A percentile compares a stretch with the other conserved stretches of the same genome.
phyloP scores from a whole-genome alignment of 2,329 filamentous ascomycete species.

The Xylogone sp. region DNA sequence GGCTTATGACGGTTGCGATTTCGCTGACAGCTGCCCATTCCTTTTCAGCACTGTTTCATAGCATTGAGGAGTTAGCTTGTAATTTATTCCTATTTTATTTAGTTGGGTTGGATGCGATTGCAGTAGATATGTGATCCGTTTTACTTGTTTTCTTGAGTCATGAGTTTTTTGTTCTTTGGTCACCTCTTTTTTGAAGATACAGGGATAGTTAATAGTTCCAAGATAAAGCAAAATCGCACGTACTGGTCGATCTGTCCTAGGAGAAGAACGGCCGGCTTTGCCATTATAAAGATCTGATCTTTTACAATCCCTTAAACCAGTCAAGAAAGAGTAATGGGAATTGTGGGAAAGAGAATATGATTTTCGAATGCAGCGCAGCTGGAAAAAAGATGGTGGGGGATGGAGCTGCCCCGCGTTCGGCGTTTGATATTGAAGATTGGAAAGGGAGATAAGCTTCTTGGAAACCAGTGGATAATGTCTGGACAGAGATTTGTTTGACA shows the following conservation, averaged over 20 bases:
- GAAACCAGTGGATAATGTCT: slow-evolving; percentile 5
- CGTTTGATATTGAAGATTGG: not conserved
- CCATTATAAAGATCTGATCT: slow-evolving; percentile 17
- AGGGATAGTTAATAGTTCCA: not conserved
- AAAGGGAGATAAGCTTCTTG: slow-evolving; percentile 11
- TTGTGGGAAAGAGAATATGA: not conserved
- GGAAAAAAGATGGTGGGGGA: slow-evolving; percentile 9
- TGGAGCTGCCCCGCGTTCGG: slow-evolving; percentile 15
- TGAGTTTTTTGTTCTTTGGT: too few species aligned
- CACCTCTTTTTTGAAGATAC: too few species aligned
- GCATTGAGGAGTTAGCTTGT: slow-evolving; percentile 5
- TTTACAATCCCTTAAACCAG: not conserved
- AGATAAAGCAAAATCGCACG: slow-evolving; percentile 26
- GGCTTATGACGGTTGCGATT: slow-evolving; percentile 62
- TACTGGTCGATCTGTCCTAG: slow-evolving; percentile 63
- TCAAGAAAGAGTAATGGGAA: not conserved
- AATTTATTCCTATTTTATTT: too few species aligned
- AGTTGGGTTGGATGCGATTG: too few species aligned
- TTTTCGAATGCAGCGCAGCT: not conserved
- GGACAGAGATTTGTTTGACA: too few species aligned
- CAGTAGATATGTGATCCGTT: not conserved
- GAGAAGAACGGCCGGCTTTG: slow-evolving; percentile 56
- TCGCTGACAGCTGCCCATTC: slow-evolving; percentile 59
- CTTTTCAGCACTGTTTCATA: slow-evolving; percentile 52
- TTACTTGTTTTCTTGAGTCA: not conserved